Conservation (phyloP, 805 yeast genomes). For the Wickerhamomyces subpelliculosus region DNA sequence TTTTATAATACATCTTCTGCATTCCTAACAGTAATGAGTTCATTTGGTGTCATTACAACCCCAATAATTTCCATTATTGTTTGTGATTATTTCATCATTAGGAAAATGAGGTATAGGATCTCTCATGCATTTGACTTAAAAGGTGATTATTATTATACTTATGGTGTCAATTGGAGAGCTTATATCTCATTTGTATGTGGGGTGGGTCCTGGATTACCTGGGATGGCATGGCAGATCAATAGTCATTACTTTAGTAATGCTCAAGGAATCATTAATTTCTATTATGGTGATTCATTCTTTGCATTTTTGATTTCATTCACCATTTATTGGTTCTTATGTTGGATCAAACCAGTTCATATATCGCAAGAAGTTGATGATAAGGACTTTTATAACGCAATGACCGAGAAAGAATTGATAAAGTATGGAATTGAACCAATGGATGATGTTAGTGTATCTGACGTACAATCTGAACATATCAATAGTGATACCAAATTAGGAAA, state of each 20-base stretch:
- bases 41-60: slow-evolving; percentile 29
- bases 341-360: slow-evolving; percentile 30
- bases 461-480: too few species aligned
- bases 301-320: slow-evolving; percentile 33
- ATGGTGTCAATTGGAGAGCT: slow-evolving; percentile 39
- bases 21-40: slow-evolving; percentile 27
- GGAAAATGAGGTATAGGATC: slow-evolving; percentile 27
- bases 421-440: slow-evolving; percentile 4
- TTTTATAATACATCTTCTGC: slow-evolving; percentile 26
- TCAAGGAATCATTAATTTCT: slow-evolving; percentile 35
- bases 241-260: slow-evolving; percentile 19
- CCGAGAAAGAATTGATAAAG: slow-evolving; percentile 23
- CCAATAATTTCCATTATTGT: slow-evolving; percentile 30
- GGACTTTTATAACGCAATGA: slow-evolving; percentile 34
- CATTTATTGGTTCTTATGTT: slow-evolving; percentile 27
- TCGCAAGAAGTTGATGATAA: slow-evolving; percentile 29
- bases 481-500: too few species aligned
- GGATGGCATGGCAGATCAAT: slow-evolving; percentile 31
- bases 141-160: slow-evolving; percentile 27
- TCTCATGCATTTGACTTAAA: slow-evolving; percentile 26
- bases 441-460: neutral
- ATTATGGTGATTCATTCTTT: slow-evolving; percentile 37
- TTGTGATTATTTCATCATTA: slow-evolving; percentile 32
- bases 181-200: slow-evolving; percentile 31
- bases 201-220: slow-evolving; percentile 44